Evolutionary conservation across 192 early-diverging fungal genomes (phyloP).

Genomic region (Umbelopsis ramanniana): DNA sequence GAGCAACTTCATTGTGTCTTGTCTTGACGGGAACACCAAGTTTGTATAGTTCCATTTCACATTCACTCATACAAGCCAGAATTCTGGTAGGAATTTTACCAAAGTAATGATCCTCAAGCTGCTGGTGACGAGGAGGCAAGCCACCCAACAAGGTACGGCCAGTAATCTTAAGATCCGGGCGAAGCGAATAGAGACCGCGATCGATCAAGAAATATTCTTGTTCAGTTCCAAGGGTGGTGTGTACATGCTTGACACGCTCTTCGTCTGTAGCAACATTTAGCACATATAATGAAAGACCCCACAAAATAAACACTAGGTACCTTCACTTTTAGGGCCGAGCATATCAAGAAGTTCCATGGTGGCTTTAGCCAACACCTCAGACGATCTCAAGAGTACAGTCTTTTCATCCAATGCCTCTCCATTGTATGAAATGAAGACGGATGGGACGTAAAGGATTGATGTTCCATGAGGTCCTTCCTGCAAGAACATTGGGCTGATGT

Average conservation of each 20-base stretch:
- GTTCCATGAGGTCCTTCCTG: conserved; percentile 92
- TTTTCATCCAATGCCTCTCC: conserved; percentile 99
- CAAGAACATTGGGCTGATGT: conserved; percentile 90
- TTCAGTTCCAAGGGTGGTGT: conserved; percentile 94
- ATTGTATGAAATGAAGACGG: conserved; percentile 99
- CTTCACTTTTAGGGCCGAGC: conserved; percentile 60
- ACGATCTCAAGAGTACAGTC: conserved; percentile 94
- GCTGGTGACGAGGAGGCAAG: conserved; percentile 97
- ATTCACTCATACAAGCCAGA: conserved; percentile 88
- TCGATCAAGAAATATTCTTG: conserved; percentile 99
- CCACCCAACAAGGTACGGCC: conserved; percentile 94
- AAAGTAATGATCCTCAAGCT: conserved; percentile 99
- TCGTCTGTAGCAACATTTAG: conserved; percentile 44
- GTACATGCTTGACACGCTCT: conserved; percentile 76
- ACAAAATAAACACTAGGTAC: conserved; percentile 30
- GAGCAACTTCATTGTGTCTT: conserved; percentile 99
- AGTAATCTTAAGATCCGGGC: conserved; percentile 95
- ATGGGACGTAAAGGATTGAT: conserved; percentile 94
- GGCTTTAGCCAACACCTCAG: conserved; percentile 83
- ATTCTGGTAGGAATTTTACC: conserved; percentile 94
- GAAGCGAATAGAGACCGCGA: conserved; percentile 89
- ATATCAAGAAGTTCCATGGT: conserved; percentile 80
- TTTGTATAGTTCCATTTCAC: conserved; percentile 91
- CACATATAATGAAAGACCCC: neutral
- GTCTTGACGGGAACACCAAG: conserved; percentile 99